Evolutionary conservation across 2,329 filamentous ascomycete genomes (phyloP).

Genomic region (Penicillium sclerotigenum): DNA sequence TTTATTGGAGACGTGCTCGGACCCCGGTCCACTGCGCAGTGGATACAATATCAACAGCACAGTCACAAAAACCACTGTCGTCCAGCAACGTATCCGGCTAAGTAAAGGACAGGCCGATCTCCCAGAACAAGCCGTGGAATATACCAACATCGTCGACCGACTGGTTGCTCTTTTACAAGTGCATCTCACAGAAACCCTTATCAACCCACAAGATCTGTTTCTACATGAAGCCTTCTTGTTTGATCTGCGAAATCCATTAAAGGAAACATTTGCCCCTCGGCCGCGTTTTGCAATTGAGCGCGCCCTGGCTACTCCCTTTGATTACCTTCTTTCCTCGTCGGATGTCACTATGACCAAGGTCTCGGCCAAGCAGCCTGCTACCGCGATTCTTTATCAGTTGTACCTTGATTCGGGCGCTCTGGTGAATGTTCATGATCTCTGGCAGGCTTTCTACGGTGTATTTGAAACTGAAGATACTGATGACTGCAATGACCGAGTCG

Average conservation of each 20-base stretch:
- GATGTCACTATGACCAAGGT: conserved; percentile 33
- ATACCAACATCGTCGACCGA: conserved; percentile 52
- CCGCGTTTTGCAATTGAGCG: conserved; percentile 59
- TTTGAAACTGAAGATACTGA: conserved; percentile 37
- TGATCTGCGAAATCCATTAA: conserved; percentile 56
- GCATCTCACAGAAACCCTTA: conserved; percentile 47
- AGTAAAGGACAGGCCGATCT: conserved; percentile 56
- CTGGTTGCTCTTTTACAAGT: conserved; percentile 46
- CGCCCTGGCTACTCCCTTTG: conserved; percentile 57
- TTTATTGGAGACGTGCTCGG: conserved; percentile 48
- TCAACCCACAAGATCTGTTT: conserved; percentile 51
- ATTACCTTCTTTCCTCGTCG: conserved; percentile 57
- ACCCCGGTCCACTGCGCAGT: conserved; percentile 60
- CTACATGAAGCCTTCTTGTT: conserved; percentile 59
- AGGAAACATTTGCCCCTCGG: conserved; percentile 56
- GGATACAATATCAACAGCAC: conserved; percentile 67
- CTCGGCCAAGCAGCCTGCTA: conserved; percentile 55
- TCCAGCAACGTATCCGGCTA: conserved; percentile 58
- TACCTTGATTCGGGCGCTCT: conserved; percentile 61
- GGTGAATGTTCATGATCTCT: conserved; percentile 61
- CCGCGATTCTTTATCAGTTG: conserved; percentile 59
- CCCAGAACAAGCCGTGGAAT: conserved; percentile 53
- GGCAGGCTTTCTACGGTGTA: conserved; percentile 59
- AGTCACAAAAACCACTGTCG: conserved; percentile 55
- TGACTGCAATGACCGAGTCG: conserved; percentile 32